Conservation (phyloP, 2,329 filamentous ascomycete genomes). For the Penicillium nordicum region DNA sequence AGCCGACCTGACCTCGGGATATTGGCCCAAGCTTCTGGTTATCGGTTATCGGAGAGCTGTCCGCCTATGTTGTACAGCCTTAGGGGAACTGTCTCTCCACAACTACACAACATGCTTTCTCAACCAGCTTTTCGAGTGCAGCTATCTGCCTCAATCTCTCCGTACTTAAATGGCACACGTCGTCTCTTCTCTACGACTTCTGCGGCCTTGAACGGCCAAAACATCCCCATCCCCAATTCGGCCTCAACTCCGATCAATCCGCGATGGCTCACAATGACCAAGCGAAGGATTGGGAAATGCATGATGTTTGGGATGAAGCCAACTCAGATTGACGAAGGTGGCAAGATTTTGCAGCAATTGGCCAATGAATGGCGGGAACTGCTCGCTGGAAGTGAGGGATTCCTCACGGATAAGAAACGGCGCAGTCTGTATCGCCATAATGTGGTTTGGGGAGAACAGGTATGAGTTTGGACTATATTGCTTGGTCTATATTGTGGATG, state of each 20-base stretch:
- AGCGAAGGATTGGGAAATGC: slow-evolving; percentile 67
- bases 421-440: slow-evolving; percentile 63
- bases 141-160: slow-evolving; percentile 13
- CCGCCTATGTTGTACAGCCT: no score
- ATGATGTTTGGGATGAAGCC: slow-evolving; percentile 67
- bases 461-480: slow-evolving; percentile 37
- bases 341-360: slow-evolving; percentile 57
- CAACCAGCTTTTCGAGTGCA: slow-evolving; percentile 19
- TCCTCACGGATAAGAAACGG: slow-evolving; percentile 60
- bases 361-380: slow-evolving; percentile 68
- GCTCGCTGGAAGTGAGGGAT: slow-evolving; percentile 71
- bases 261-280: slow-evolving; percentile 68
- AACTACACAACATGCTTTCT: slow-evolving; percentile 24
- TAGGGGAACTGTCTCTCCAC: slow-evolving; percentile 2
- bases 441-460: slow-evolving; percentile 85
- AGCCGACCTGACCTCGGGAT: slow-evolving; percentile 6
- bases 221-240: slow-evolving; percentile 11
- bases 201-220: slow-evolving; percentile 3
- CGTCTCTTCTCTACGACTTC: slow-evolving; percentile 24
- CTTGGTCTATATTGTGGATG: not conserved
- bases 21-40: slow-evolving; percentile 17
- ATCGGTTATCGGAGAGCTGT: slow-evolving; percentile 2
- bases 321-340: slow-evolving; percentile 57
- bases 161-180: not conserved
- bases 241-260: slow-evolving; percentile 42